Evolutionary conservation across 2,329 filamentous ascomycete species (phyloP).

Genomic region (Ceratocystis eucalypticola): DNA sequence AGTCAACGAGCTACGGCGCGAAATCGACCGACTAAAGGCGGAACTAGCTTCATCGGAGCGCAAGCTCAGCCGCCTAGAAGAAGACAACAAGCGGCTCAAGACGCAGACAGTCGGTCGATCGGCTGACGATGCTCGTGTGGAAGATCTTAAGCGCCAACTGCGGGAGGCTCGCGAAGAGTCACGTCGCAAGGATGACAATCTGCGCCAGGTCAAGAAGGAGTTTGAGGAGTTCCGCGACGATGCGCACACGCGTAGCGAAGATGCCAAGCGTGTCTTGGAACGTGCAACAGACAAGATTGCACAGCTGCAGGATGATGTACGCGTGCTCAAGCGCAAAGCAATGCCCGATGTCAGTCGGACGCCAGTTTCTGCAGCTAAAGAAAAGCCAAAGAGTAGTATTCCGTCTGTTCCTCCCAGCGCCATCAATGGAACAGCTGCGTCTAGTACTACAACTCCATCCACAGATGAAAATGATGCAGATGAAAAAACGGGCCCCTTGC

Average conservation of each 20-base stretch:
- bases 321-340: constrained; percentile 25
- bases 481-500: constrained; percentile 4
- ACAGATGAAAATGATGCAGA: background rate
- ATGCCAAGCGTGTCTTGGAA: constrained; percentile 42
- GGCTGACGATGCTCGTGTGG: constrained; percentile 15
- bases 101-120: constrained; percentile 19
- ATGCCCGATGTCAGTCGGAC: background rate
- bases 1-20: constrained; percentile 37
- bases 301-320: constrained; percentile 41
- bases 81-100: constrained; percentile 27
- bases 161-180: constrained; percentile 33
- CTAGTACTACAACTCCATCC: constrained; percentile 2
- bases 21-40: constrained; percentile 39
- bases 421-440: background rate
- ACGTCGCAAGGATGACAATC: constrained; percentile 35
- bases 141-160: constrained; percentile 25
- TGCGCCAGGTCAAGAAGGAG: constrained; percentile 37
- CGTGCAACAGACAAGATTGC: constrained; percentile 44
- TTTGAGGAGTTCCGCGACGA: constrained; percentile 42
- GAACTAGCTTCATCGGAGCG: constrained; percentile 37
- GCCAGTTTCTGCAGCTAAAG: background rate
- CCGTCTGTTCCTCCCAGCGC: background rate
- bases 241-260: constrained; percentile 39
- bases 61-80: constrained; percentile 28
- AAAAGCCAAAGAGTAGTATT: background rate